These are phyloP conservation scores for Colletotrichum agaves DNA, from an alignment of 2,329 filamentous ascomycete genomes.

Conservation along the genomic window DNA sequence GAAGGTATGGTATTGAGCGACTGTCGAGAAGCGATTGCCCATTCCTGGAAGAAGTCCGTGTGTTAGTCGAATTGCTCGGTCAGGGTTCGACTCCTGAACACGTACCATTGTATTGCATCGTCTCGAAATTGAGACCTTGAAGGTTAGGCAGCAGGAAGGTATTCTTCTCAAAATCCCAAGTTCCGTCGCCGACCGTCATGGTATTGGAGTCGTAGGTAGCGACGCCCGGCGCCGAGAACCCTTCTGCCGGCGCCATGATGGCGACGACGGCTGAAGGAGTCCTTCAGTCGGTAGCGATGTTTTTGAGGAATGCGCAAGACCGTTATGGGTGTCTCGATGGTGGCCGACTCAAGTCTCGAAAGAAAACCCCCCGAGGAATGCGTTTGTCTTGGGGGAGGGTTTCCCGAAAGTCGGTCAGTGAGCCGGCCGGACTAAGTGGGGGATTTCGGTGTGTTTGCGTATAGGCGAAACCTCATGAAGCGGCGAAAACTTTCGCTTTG, in stretches of 20 bases:
- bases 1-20: slow-evolving; percentile 76
- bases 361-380: slow-evolving; percentile 17
- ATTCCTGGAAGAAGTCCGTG: slow-evolving; percentile 67
- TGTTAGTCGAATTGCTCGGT: slow-evolving; percentile 32
- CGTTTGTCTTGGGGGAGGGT: slow-evolving; percentile 23
- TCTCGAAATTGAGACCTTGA: slow-evolving; percentile 80
- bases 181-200: slow-evolving; percentile 83
- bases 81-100: background rate
- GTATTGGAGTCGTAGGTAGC: slow-evolving; percentile 78
- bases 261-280: slow-evolving; percentile 49
- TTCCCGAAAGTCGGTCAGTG: slow-evolving; percentile 25
- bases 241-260: slow-evolving; percentile 69
- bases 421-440: slow-evolving; percentile 26
- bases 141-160: slow-evolving; percentile 83
- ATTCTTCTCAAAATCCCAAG: slow-evolving; percentile 83
- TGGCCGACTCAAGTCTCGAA: slow-evolving; percentile 16
- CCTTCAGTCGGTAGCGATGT: slow-evolving; percentile 26
- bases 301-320: slow-evolving; percentile 20
- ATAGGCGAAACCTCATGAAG: slow-evolving; percentile 7
- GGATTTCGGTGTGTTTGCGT: slow-evolving; percentile 13
- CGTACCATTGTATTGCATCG: slow-evolving; percentile 86
- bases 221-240: slow-evolving; percentile 76
- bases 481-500: background rate
- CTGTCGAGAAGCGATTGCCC: slow-evolving; percentile 79
- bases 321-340: slow-evolving; percentile 13